Evolutionary conservation across 495 filamentous ascomycete genomes (phyloP), one percentile per base, ranked within the genome.

Genomic region (Cladorrhinum samala): DNA sequence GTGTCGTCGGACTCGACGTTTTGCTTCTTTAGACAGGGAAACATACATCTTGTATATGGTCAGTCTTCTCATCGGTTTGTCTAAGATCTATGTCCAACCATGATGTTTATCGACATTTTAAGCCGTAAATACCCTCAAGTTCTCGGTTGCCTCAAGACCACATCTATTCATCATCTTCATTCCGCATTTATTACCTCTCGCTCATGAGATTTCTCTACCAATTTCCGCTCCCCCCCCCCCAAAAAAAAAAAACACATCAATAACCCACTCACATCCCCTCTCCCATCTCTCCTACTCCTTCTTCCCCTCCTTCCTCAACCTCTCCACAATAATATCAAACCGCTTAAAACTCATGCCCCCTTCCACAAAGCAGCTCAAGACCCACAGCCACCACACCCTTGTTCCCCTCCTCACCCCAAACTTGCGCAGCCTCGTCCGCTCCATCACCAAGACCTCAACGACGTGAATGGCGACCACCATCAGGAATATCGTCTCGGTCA

Each of bases 341-440:
- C 75, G 57, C 52, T 23, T 39, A 48, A 77, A 69, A 0, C 66
- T 53, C 49, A 64, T 62, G 3, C 46, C 46, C 13, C 75, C 75
- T 59, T 77, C 75, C 2, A 72, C 14, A 33, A 74, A 73, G 5
- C 61, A 64, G 8, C 63, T 59, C 14, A 43, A 52, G 19, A 68
- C 46, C 75, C 75, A 77, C 27, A 56, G 8, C 45, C 46, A 67
- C 75, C 75, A 77, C 17, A 69, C 50, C 41, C 4, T 1, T 16
- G 54, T 60, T 1, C 62, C 63, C 7, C 58, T 46, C 44, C 49
- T 18, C 16, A 76, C 65, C 9, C 70, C 69, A 21, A 64, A 61
- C 57, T 13, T 54, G 11, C 23, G 16, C 20, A 72, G 46, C 53
- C 71, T 37, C 11, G 52, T 58, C 18, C 60, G 48, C 18, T 69